Conservation (phyloP, 306 rosid species). For the Dryas alaskensis region DNA sequence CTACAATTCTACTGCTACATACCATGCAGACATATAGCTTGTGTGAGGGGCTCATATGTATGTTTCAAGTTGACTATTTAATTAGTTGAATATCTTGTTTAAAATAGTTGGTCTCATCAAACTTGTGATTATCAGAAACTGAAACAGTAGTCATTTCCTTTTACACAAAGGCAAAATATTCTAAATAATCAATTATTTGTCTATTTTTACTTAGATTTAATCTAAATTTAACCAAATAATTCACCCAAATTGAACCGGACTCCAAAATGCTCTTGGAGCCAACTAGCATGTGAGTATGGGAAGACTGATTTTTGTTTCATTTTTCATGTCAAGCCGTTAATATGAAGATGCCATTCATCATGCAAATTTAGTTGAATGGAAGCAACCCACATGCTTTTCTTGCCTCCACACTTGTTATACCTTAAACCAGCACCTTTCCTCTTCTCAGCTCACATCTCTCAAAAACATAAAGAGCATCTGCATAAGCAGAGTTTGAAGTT, state of each 20-base stretch:
- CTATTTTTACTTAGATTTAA: slow-evolving; percentile 37
- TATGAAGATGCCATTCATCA: slow-evolving; percentile 41
- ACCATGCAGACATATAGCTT: not conserved
- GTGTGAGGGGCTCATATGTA: slow-evolving; percentile 13
- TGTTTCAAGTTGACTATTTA: slow-evolving; percentile 18
- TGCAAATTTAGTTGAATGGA: slow-evolving; percentile 58
- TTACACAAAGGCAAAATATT: slow-evolving; percentile 36
- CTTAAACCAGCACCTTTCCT: slow-evolving; percentile 44
- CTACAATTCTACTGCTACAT: not conserved
- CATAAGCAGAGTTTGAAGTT: slow-evolving; percentile 22
- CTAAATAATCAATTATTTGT: slow-evolving; percentile 27
- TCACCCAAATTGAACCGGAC: slow-evolving; percentile 73
- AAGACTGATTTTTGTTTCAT: slow-evolving; percentile 32
- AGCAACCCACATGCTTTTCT: slow-evolving; percentile 58
- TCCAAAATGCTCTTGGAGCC: slow-evolving; percentile 34
- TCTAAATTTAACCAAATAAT: slow-evolving; percentile 59
- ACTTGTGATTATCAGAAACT: slow-evolving; percentile 42
- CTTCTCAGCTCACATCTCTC: slow-evolving; percentile 34
- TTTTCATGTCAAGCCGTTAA: slow-evolving; percentile 26
- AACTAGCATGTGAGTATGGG: slow-evolving; percentile 43
- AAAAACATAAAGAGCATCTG: slow-evolving; percentile 33
- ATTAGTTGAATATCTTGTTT: slow-evolving; percentile 34
- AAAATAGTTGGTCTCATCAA: slow-evolving; percentile 45
- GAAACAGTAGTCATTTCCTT: slow-evolving; percentile 30
- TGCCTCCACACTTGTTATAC: slow-evolving; percentile 63